Evolutionary conservation across 2,329 filamentous ascomycete species (phyloP).

Genomic region (Amesomyces nigricolor): DNA sequence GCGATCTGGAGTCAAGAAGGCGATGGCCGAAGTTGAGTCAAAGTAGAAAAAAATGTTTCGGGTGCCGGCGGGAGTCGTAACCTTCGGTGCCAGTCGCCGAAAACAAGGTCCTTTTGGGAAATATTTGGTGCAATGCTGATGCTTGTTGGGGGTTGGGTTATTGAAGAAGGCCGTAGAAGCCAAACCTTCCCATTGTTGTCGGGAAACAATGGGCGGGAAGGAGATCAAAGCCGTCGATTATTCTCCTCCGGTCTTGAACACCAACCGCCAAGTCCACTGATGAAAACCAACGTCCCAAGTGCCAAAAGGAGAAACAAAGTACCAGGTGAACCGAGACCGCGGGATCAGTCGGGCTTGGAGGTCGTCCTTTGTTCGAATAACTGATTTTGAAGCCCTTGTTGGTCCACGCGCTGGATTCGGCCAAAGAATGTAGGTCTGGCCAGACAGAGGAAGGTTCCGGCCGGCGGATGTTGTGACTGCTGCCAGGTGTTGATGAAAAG

Average conservation of each 20-base stretch:
- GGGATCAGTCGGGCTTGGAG: not conserved
- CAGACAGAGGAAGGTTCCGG: not conserved
- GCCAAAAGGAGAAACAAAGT: slow-evolving; percentile 5
- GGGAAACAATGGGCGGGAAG: slow-evolving; percentile 9
- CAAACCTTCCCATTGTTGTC: slow-evolving; percentile 19
- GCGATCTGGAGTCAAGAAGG: not conserved
- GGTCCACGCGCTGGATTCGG: not conserved
- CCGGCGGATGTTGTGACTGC: slow-evolving; percentile 10
- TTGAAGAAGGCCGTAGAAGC: slow-evolving; percentile 1
- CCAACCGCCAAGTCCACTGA: not conserved
- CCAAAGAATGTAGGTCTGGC: slow-evolving; percentile 7
- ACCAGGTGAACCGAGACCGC: not conserved
- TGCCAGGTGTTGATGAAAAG: not conserved
- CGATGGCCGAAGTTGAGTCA: not conserved
- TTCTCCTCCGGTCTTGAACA: slow-evolving; percentile 5
- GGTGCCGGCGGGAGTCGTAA: not conserved
- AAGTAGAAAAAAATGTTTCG: not conserved
- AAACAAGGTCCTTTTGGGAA: not conserved
- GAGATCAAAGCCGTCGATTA: slow-evolving; percentile 1
- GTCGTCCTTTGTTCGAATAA: not conserved
- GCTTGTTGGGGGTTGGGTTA: slow-evolving; percentile 6
- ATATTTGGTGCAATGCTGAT: not conserved
- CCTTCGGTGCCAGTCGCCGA: not conserved
- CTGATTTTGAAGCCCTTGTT: not conserved
- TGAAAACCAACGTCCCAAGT: slow-evolving; percentile 4